Evolutionary conservation across 805 yeast species (phyloP), one percentile per base, ranked within the genome.

Genomic region (Nakazawaea ishiwadae): DNA sequence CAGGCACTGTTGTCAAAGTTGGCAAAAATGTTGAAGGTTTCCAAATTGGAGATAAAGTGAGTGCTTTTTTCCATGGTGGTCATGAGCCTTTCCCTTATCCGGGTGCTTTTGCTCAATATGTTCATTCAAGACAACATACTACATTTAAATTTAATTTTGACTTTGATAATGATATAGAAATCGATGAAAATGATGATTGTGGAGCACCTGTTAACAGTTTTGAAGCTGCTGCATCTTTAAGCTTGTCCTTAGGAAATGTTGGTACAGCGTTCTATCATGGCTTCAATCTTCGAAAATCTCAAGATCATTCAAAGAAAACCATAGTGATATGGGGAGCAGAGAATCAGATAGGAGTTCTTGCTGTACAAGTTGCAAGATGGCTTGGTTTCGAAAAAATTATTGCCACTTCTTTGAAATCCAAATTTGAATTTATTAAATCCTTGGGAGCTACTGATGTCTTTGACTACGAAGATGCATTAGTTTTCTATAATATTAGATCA

Each of bases 241-340:
- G 81, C 17, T 60, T 79, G 39, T 71, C 80, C 10, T 51, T 75
- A 32, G 62, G 60, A 35, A 81, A 87, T 3, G 66, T 73, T 15
- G 21, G 62, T 79, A 39, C 71, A 79, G 11, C 52, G 74, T 35
- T 63, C 60, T 36, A 81, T 86, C 3, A 66, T 73, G n/a, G 77
- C 71, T 20, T 50, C 15, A 32, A 43, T 7, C 44, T 40, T n/a
- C 48, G 45, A 17, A 44, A 48, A 26, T 20, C 46, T 3, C 48
- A 54, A 4, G 36, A 38, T 23, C 65, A 67, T 40, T 45, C 50
- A 8, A 65, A 63, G 32, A 62, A 63, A 42, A 62, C 63, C 46
- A 52, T 79, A 28, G 52, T 79, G 35, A 62, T 79, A 34, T 77
- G 82, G 80, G 81, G 83, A 52, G 90, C 83, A 48, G 76, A 85